phyloP scores from a whole-genome alignment of 495 filamentous ascomycete species.

The Trichoderma parareesei region DNA sequence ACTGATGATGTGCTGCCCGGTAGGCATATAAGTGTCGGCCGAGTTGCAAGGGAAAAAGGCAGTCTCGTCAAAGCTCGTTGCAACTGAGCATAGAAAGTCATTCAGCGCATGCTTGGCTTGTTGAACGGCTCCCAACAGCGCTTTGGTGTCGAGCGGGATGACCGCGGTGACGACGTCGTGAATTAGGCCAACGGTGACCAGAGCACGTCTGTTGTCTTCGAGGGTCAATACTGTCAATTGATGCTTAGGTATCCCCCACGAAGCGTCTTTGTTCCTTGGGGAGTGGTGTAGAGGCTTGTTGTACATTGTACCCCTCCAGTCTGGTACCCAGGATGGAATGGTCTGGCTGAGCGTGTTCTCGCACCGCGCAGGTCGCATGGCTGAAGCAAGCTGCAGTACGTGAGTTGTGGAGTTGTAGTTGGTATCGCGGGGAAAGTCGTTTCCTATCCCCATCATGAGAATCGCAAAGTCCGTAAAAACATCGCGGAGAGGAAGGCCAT shows the following conservation, averaged over 20 bases:
- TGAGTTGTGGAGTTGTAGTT: background rate
- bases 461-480: background rate
- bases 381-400: background rate
- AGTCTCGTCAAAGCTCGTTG: background rate
- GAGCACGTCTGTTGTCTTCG: background rate
- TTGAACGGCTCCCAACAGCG: background rate
- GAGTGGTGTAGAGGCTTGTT: constrained; percentile 12
- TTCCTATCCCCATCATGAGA: background rate
- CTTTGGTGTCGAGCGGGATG: background rate
- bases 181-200: background rate
- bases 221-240: background rate
- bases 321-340: constrained; percentile 14
- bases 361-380: background rate
- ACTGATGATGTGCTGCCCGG: background rate
- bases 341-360: background rate
- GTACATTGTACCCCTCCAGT: constrained; percentile 10
- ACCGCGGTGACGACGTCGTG: background rate
- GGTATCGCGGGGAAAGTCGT: background rate
- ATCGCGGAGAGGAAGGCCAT: background rate
- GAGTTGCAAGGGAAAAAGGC: background rate
- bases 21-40: background rate
- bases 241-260: background rate
- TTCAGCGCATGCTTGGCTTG: background rate
- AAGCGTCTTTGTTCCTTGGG: background rate
- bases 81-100: background rate